Base-by-base conservation (phyloP, 108 stramenopile genomes). In the Skeletonema costatum region DNA sequence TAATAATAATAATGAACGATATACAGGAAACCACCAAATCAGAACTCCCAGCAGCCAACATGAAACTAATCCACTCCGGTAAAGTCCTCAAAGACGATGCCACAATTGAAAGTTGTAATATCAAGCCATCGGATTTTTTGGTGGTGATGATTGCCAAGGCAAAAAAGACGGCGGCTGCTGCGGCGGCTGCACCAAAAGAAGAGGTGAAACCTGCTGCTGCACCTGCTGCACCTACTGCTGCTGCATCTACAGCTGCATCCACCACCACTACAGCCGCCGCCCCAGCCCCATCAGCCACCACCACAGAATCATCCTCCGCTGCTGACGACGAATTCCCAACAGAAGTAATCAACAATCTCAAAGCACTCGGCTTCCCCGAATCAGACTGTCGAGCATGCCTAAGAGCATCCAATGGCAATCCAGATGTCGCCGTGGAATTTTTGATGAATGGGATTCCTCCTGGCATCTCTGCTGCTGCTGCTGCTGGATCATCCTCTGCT, bases 11-110 rank as follows among this genome's bases (percentile, higher is more conserved):
- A 64, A 64, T 31, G 25, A 17, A n/a, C 71, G 39, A 12, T 58
- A 2, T 61, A 35, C 33, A 94, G 92, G 92, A 92, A 92, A 62
- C 70, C 17, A 66, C 79, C 65, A 90, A 94, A 30, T 72, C 92
- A 4, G 94, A 93, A 44, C 79, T 96, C 2, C 82, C 87, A 3
- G 93, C 92, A 31, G 82, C 85, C 39, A 70, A 29, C 56, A 86
- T 94, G 93, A 99, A 98, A 87, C 87, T 99, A 46, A 99, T 99
- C 75, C 97, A 98, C 77, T 91, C 94, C 4, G 98, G 98, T 48
- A 98, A 98, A 79, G 94, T 99, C 32, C 80, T 99, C 64, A 98
- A 97, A 73, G 98, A 99, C 76, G 93, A 93, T 25, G 70, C 89
- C 59, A 91, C 86, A 14, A 78, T 99, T 60, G 92, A 64, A 29